Evolutionary conservation across 2,329 filamentous ascomycete genomes (phyloP), one percentile per base, ranked within the genome.

Genomic region (Ophiocordyceps camponoti-floridani): DNA sequence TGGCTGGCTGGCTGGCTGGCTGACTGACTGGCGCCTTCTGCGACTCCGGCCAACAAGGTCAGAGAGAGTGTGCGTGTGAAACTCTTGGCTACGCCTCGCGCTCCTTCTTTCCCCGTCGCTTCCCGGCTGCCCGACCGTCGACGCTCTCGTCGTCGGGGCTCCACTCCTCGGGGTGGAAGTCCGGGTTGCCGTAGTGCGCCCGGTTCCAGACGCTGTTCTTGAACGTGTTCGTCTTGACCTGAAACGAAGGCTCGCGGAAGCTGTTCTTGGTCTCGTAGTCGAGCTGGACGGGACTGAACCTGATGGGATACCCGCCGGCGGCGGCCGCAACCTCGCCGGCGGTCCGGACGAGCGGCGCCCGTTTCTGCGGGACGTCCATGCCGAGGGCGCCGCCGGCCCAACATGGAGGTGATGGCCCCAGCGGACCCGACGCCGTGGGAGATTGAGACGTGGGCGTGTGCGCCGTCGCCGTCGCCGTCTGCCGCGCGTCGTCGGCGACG

Each of bases 131-230:
- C 46, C 58, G 54, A 2, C 50, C 52, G 23, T 62, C 60, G 7
- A 48, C 43, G n/a, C 53, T 51, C 23, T 66, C 61, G 31, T 66
- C 64, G 4, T 64, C 62, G 1, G 64, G 64, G 33, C 53, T 59
- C 61, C 63, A 67, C 48, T 66, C 62, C 46, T 67, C 65, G 0
- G 65, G 65, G 33, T 66, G 64, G 43, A 68, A 68, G 40, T 67
- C 66, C 2, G 75, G 73, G 50, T 82, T 82, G 47, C 76, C 75
- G 51, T 75, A 82, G 54, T 82, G 78, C 1, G 77, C 77, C 42
- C 70, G 70, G 52, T 81, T 82, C 60, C 75, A 79, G 45, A 80
- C 73, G 44, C 72, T 77, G 50, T 81, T 79, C 53, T 77, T 77
- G 53, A 82, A 82, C 1, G 72, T 75, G 43, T 64, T 70, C 2